Percentiles rank a stretch among this genome's conserved stretches.
phyloP scores from a whole-genome alignment of 495 filamentous ascomycete species.

The Penicillium antarcticum region DNA sequence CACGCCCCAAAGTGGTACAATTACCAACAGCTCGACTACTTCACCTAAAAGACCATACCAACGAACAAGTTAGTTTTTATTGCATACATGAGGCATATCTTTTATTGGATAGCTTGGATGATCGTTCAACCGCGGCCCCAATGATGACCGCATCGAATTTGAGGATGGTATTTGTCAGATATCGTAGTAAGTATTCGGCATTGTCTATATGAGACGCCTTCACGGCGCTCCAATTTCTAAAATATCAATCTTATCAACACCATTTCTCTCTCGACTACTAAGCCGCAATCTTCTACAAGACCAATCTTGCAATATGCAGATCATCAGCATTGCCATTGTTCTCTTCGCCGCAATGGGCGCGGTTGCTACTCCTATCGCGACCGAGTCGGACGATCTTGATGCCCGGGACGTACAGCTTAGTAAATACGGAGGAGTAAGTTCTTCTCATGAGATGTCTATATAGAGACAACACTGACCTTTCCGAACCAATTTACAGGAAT shows the following conservation, averaged over 20 bases:
- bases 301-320: neutral
- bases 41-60: neutral
- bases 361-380: neutral
- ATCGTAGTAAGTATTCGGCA: neutral
- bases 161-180: neutral
- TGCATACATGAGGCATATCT: neutral
- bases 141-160: neutral
- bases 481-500: neutral
- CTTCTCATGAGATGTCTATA: neutral
- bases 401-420: neutral
- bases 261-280: neutral
- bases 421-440: neutral
- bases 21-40: neutral
- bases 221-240: neutral
- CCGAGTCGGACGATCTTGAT: neutral
- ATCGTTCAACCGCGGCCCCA: neutral
- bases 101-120: neutral
- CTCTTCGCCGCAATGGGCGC: constrained; percentile 1
- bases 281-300: neutral
- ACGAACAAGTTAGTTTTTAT: neutral
- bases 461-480: neutral
- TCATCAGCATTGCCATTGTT: constrained; percentile 1
- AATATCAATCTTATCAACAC: neutral
- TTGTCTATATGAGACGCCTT: neutral
- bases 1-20: neutral